phyloP scores from a whole-genome alignment of 2,329 filamentous ascomycete species.

The Botrytis elliptica region DNA sequence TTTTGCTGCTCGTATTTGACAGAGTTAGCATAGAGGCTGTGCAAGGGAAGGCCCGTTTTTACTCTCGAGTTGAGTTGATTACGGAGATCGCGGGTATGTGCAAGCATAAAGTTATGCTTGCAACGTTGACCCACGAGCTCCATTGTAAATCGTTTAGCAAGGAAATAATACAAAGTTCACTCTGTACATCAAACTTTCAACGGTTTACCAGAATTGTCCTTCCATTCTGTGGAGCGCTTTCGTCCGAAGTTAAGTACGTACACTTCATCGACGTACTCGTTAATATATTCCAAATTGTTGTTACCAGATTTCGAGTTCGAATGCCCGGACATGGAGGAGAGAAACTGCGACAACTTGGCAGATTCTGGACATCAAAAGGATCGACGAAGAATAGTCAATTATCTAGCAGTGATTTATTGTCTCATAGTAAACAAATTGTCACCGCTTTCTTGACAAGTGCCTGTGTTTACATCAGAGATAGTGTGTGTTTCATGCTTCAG shows the following conservation, averaged over 20 bases:
- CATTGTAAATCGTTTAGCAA: background rate
- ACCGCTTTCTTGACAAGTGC: background rate
- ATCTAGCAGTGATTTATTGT: background rate
- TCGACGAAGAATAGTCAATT: background rate
- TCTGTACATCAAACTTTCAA: background rate
- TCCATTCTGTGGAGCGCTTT: slow-evolving; percentile 7
- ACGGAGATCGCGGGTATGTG: too few relatives aligned
- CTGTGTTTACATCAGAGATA: background rate
- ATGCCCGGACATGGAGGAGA: background rate
- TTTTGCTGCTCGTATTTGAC: background rate
- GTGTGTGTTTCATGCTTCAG: background rate
- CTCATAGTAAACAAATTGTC: background rate
- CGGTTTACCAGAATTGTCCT: background rate
- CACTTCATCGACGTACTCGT: background rate
- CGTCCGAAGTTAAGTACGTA: background rate
- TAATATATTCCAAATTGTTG: background rate
- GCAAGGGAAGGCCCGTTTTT: background rate
- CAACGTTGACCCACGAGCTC: slow-evolving; percentile 1
- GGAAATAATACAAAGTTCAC: background rate
- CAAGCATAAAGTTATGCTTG: slow-evolving; percentile 11
- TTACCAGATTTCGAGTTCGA: background rate
- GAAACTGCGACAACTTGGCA: background rate
- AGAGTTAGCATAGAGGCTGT: background rate
- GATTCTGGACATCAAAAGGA: background rate
- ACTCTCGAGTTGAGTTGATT: background rate